Base-by-base conservation (phyloP, 352 stramenopile species). In the Blastocystis sp. region DNA sequence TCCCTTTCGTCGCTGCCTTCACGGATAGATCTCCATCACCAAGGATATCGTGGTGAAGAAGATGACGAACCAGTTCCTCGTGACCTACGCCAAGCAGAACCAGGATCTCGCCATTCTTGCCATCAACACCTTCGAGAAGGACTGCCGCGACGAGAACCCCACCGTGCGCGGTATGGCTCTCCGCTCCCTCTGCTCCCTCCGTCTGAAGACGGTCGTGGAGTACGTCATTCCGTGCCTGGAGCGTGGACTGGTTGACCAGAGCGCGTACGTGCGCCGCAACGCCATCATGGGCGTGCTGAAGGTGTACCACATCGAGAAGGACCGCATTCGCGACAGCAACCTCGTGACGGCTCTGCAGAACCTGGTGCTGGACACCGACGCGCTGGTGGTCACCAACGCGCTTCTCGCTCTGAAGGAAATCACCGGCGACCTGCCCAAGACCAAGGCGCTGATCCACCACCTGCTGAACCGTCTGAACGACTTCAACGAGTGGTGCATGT, bases 41-140 rank as follows among this genome's bases (percentile, higher is more conserved):
- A 95, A 97, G 69, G 97, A 99, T 93, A 94, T 99, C 16, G 98
- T 99, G 70, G 96, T 98, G 39, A 99, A 99, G 93, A 99, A 99
- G 92, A 99, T 99, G 97, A 96, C 98, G 26, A 99, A 99, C 91
- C 93, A 98, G n/a, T 99, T 98, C 91, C 93, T 99, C 33, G 98
- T 96, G 91, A 98, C 98, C 91, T 99, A 99, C 93, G 97, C 97
- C 4, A 94, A 97, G 85, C 96, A 96, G 88, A 98, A 99, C 92
- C 97, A 96, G 50, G 97, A 99, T 80, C 93, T 99, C 80, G 97
- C 97, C 51, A 98, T 99, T 91, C 98, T 99, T 95, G 98, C 96
- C 92, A 98, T 98, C 91, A 99, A 99, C 93, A 99, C 97, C 70
- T 93, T 99, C 63, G 93, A 98, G n/a, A 98, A 98, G 88, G 97